Percentiles rank a stretch among this genome's conserved stretches.
Conservation (phyloP, 140 eudicot species). For the Cichorium intybus region DNA sequence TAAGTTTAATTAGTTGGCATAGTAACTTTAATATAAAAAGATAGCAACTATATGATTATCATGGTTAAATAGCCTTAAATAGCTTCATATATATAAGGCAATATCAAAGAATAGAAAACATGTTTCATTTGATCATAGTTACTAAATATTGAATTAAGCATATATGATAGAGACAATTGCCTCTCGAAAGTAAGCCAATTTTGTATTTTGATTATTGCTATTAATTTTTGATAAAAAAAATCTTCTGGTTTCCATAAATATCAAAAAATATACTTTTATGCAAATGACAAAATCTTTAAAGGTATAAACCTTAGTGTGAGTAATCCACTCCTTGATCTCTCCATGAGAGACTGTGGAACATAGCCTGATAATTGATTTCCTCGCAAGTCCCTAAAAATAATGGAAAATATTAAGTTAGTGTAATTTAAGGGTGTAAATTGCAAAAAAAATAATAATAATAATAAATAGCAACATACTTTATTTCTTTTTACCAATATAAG, state of each 20-base stretch:
- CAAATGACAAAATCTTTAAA: no score
- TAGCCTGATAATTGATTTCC: slow-evolving; percentile 35
- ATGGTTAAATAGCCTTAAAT: no score
- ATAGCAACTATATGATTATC: no score
- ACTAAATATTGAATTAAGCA: not conserved
- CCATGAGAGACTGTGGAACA: slow-evolving; percentile 33
- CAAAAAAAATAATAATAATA: no score
- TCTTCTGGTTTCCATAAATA: not conserved
- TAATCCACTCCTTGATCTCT: slow-evolving; percentile 31
- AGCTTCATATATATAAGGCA: not conserved
- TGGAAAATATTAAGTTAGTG: not conserved
- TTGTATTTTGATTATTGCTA: no score
- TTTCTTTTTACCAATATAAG: no score
- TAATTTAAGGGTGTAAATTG: not conserved
- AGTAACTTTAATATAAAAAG: not conserved
- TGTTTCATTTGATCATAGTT: not conserved
- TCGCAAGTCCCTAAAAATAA: slow-evolving; percentile 23
- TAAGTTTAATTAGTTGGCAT: not conserved
- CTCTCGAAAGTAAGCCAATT: no score
- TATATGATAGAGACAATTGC: not conserved
- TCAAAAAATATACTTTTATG: no score
- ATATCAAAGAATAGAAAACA: not conserved
- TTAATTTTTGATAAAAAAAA: not conserved
- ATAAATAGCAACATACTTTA: no score
- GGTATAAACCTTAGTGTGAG: slow-evolving; percentile 31